These are phyloP conservation scores for Kodamaea anthophila DNA, from an alignment of 1,139 yeast species.

Conservation along the genomic window DNA sequence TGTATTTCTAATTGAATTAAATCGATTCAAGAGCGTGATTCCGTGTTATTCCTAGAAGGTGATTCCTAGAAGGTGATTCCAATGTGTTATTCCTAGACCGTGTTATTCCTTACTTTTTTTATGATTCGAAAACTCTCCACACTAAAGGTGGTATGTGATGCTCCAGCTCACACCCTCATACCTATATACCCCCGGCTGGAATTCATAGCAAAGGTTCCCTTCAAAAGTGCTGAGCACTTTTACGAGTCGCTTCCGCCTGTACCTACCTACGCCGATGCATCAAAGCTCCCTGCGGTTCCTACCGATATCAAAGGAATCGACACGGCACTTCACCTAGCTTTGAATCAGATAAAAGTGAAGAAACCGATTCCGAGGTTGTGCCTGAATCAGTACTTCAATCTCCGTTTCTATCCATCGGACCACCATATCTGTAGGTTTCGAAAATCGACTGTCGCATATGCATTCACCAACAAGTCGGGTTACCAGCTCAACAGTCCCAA, in stretches of 20 bases:
- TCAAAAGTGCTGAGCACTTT: conserved; percentile 5
- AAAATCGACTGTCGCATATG: conserved; percentile 36
- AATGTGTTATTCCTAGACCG: too few species aligned
- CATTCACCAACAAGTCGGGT: conserved; percentile 27
- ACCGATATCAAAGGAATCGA: conserved; percentile 39
- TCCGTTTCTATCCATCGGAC: conserved; percentile 20
- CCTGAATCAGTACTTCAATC: conserved; percentile 17
- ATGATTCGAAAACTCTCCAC: neutral
- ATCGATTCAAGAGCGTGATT: too few species aligned
- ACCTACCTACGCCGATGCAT: conserved; percentile 6
- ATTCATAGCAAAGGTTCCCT: conserved; percentile 3
- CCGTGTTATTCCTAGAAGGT: too few species aligned
- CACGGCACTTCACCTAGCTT: conserved; percentile 15
- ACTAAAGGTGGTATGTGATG: neutral
- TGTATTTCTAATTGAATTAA: too few species aligned
- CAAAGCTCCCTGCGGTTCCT: conserved; percentile 20
- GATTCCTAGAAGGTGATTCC: too few species aligned
- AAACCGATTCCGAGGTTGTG: conserved; percentile 18
- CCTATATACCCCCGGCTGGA: conserved; percentile 1
- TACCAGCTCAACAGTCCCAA: conserved; percentile 21
- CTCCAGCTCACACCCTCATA: neutral
- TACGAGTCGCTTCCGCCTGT: neutral
- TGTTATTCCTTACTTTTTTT: too few species aligned
- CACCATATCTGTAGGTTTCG: conserved; percentile 26
- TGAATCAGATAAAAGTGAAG: conserved; percentile 11